Evolutionary conservation across 2,329 filamentous ascomycete species (phyloP), one percentile per base, ranked within the genome.

Genomic region (Ophidiomyces ophidiicola): DNA sequence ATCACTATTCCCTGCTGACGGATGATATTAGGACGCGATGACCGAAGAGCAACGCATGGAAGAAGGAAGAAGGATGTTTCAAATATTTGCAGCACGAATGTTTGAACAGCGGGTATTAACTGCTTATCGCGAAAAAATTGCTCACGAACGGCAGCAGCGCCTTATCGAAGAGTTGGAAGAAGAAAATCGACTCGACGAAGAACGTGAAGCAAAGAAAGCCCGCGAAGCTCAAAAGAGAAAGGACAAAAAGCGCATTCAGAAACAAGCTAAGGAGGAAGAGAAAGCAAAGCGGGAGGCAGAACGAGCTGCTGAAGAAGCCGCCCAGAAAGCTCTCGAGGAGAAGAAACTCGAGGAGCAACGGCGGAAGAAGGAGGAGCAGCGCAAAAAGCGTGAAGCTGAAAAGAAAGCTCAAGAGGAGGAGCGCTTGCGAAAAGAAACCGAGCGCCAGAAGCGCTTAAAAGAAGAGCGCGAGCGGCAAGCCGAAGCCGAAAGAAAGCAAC

Each of bases 11-110:
- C 18, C 35, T 33, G 38, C 37, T 40, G 50, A 51, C 73, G 55
- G 62, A 53, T 44, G 48, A 32, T 44, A 46, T 44, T 64, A 96
- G 88, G 87, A 93, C 58, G 78, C 81, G 48, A 90, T 96, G 84
- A 94, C 86, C 36, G 88, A 96, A 67, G 85, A 94, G 65, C 87
- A 96, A 68, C 82, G 90, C 45, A 96, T 98, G 90, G 87, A 96
- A 60, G 90, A 98, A 68, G 90, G 90, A 45, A 78, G 90, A 41
- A 75, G 88, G 50, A 98, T 98, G 90, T 98, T 98, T 58, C 90
- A 98, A 60, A 96, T 98, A 59, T 98, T 98, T 61, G 90, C 90
- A 45, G 90, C 90, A 42, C 79, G 90, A 47, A 98, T 98, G 90
- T 98, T 98, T 60, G 90, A 98, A 65, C 90, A 98, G 60, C 75